phyloP scores from a whole-genome alignment of 1,284 basidiomycete genomes.

The Tylopilus sp. region DNA sequence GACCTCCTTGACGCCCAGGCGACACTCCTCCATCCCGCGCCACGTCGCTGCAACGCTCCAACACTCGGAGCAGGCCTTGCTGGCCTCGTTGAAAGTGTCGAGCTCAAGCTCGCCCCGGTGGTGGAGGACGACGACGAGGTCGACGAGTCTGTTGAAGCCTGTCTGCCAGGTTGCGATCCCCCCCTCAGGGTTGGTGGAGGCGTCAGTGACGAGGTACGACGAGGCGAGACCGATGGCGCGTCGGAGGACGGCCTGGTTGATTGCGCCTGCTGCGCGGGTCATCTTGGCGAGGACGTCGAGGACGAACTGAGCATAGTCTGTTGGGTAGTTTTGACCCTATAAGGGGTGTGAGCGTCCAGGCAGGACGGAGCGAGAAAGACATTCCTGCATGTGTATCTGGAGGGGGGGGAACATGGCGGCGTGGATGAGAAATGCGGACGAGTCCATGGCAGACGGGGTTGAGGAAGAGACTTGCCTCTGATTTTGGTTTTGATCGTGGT shows the following conservation, averaged over 20 bases:
- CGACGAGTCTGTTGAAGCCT: slow-evolving; percentile 65
- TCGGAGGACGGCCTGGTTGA: slow-evolving; percentile 63
- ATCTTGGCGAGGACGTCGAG: slow-evolving; percentile 50
- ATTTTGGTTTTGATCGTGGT: slow-evolving; percentile 11
- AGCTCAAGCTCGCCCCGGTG: slow-evolving; percentile 59
- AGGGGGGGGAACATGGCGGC: slow-evolving; percentile 21
- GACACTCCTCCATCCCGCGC: slow-evolving; percentile 58
- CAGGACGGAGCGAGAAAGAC: slow-evolving; percentile 6
- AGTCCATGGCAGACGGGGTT: slow-evolving; percentile 24
- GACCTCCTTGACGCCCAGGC: slow-evolving; percentile 54
- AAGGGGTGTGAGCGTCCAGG: slow-evolving; percentile 12
- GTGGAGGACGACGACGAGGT: slow-evolving; percentile 67
- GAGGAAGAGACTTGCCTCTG: slow-evolving; percentile 11
- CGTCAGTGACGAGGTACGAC: slow-evolving; percentile 71
- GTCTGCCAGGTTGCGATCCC: slow-evolving; percentile 60
- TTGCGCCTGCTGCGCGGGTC: slow-evolving; percentile 41
- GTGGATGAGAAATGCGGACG: slow-evolving; percentile 21
- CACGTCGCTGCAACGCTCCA: slow-evolving; percentile 70
- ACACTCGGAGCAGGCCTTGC: slow-evolving; percentile 76
- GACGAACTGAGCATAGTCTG: slow-evolving; percentile 60
- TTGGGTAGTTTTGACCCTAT: slow-evolving; percentile 39
- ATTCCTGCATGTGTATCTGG: slow-evolving; percentile 32
- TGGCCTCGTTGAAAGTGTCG: slow-evolving; percentile 67
- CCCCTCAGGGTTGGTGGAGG: slow-evolving; percentile 54
- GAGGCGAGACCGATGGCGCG: slow-evolving; percentile 64